A percentile compares a stretch with the other conserved stretches of the same genome.
Evolutionary conservation across 768 basidiomycete species (phyloP).

Genomic region (Suillus ampliporus): DNA sequence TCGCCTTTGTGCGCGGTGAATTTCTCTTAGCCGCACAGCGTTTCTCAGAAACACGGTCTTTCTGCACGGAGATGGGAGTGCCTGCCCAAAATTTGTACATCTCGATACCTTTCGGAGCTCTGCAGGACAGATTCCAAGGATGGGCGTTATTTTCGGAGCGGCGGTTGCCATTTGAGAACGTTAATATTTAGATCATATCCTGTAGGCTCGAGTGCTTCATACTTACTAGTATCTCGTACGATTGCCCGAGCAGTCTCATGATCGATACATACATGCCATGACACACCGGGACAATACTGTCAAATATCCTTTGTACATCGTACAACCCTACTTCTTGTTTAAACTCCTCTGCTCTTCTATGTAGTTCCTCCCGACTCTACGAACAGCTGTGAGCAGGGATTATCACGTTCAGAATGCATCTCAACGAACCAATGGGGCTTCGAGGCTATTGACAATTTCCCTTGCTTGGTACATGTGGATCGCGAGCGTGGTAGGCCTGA

Average conservation of each 20-base stretch:
- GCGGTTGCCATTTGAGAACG: not conserved
- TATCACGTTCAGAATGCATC: not conserved
- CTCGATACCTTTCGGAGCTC: not conserved
- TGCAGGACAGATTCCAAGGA: not conserved
- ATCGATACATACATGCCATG: not conserved
- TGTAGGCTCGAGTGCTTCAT: not conserved
- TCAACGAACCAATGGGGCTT: conserved; percentile 51
- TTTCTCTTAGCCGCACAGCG: not conserved
- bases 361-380: conserved; percentile 59
- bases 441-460: conserved; percentile 51
- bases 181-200: not conserved
- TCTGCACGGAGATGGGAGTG: not conserved
- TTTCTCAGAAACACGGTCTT: not conserved
- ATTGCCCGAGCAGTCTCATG: not conserved
- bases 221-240: not conserved
- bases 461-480: conserved; percentile 53
- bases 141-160: not conserved
- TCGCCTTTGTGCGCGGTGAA: not conserved
- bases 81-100: not conserved
- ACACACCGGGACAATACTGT: too few relatives aligned
- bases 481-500: conserved; percentile 55
- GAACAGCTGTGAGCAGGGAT: not conserved
- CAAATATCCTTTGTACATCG: not conserved
- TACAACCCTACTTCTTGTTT: conserved; percentile 39
- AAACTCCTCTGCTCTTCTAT: conserved; percentile 51